Base-by-base conservation (phyloP, 2,329 filamentous ascomycete genomes). In the Talaromyces sp. region DNA sequence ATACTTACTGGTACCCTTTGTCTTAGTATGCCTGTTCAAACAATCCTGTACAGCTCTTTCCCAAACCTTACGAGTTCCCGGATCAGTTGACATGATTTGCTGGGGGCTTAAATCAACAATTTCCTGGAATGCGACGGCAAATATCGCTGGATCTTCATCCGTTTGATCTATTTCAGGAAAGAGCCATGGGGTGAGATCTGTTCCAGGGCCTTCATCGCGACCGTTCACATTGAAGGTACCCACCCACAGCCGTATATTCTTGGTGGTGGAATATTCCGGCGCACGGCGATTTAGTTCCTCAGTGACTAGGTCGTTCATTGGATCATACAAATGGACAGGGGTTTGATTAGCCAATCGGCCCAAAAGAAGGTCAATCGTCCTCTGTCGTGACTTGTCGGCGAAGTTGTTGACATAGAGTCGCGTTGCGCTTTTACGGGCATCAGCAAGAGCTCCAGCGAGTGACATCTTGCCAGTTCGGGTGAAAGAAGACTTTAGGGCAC, bases 41-140 rank as follows among this genome's bases (percentile, higher is more conserved):
- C 87, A 90, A 41, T 79, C 80, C 60, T 87, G 87, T 20, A 97
- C 91, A 3, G 89, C 87, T 48, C 81, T 77, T 70, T 99, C 94
- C 94, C 94, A 99, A 17, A 87, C 77, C 58, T 91, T 86, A 60
- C 93, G 90, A 49, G 90, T 84, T 3, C 86, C 85, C 1, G 94
- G 94, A 69, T 99, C 93, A 55, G 92, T 97, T 60, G 95, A 96
- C 91, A 99, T 97, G 67, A 99, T 97, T 67, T 99, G 94, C 70
- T 97, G 93, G 14, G 95, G 94, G 64, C 91, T 97, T 42, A 99
- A 78, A 67, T 96, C 90, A n/a, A 99, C 94, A 57, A 99, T 97
- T 72, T 99, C 94, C 69, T 99, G 94, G 65, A 99, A 97, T 0
- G 91, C 94, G 14, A 97, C 87, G 7, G 89, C 91, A 47, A 96